Evolutionary conservation across 768 basidiomycete species (phyloP).

Genomic region (Tephrocybe sp.): DNA sequence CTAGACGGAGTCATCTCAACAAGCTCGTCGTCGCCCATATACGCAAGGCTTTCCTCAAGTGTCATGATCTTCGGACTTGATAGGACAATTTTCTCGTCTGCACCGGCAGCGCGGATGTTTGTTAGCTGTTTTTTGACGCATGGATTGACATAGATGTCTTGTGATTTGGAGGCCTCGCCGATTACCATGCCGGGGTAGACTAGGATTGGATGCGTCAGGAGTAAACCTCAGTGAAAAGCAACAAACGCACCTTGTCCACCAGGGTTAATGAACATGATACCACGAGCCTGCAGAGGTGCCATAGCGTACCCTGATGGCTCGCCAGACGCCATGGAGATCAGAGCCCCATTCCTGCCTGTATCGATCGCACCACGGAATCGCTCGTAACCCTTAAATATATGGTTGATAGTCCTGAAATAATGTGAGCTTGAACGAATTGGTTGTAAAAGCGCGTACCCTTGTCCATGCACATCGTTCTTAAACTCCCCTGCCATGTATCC

Average conservation of each 20-base stretch:
- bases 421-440: background rate
- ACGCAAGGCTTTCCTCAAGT: constrained; percentile 43
- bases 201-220: constrained; percentile 11
- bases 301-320: constrained; percentile 47
- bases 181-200: constrained; percentile 54
- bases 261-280: constrained; percentile 42
- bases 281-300: constrained; percentile 46
- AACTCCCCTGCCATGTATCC: constrained; percentile 54
- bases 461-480: constrained; percentile 48
- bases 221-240: background rate
- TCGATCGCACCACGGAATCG: constrained; percentile 41
- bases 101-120: constrained; percentile 45
- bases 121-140: constrained; percentile 48
- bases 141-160: constrained; percentile 46
- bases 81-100: constrained; percentile 49
- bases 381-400: constrained; percentile 50
- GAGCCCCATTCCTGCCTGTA: constrained; percentile 44
- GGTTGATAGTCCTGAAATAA: constrained; percentile 40
- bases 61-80: constrained; percentile 41
- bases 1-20: constrained; percentile 44
- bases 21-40: constrained; percentile 49
- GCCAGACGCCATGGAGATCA: constrained; percentile 45
- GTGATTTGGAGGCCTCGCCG: constrained; percentile 44
- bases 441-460: constrained; percentile 31
- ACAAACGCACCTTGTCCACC: constrained; percentile 33